These are phyloP conservation scores for Aspergillus ochraceus DNA, from an alignment of 2,329 filamentous ascomycete species.

Conservation along the genomic window DNA sequence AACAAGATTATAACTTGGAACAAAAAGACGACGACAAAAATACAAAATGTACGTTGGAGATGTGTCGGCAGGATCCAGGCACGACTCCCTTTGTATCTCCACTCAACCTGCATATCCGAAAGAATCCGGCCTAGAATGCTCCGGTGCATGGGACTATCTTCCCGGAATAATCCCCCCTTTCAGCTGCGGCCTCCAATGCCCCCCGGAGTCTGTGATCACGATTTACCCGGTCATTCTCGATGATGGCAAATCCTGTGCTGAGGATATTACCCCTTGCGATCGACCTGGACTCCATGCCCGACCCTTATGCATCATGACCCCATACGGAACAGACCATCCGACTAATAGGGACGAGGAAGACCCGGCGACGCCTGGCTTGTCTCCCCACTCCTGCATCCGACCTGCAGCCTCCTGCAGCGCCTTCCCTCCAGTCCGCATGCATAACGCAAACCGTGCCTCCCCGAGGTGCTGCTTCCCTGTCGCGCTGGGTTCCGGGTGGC, in stretches of 20 bases:
- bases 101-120: constrained; percentile 4
- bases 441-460: neutral
- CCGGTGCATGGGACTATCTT: neutral
- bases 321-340: neutral
- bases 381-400: neutral
- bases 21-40: too few relatives aligned
- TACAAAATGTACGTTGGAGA: neutral
- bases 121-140: neutral
- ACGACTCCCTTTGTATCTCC: constrained; percentile 1
- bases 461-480: neutral
- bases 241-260: neutral
- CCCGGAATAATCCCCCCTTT: neutral
- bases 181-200: neutral
- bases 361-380: neutral
- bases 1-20: too few relatives aligned
- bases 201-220: neutral
- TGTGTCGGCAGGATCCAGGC: constrained; percentile 2
- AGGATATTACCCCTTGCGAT: neutral
- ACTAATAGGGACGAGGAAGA: constrained; percentile 1
- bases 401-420: constrained; percentile 3
- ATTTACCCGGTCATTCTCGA: neutral
- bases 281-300: neutral
- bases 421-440: neutral
- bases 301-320: neutral
- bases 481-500: neutral